These are phyloP conservation scores for Cryptococcus deneoformans DNA, from an alignment of 1,284 basidiomycete genomes.

Conservation along the genomic window DNA sequence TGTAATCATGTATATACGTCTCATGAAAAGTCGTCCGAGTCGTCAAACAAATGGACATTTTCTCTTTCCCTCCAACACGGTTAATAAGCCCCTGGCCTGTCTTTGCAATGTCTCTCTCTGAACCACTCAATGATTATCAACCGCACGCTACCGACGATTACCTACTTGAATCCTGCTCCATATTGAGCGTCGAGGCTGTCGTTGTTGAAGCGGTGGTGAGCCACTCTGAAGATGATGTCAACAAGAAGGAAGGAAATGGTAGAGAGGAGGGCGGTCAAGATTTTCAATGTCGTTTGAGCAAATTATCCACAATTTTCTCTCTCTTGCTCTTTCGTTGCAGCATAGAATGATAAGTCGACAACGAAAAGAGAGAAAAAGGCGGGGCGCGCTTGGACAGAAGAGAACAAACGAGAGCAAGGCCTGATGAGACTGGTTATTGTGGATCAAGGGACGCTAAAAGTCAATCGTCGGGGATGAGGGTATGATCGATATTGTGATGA, in stretches of 20 bases:
- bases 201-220: constrained; percentile 28
- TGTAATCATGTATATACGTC: not conserved
- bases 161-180: constrained; percentile 28
- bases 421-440: too few species aligned
- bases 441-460: too few species aligned
- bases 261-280: constrained; percentile 28
- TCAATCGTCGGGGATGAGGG: too few species aligned
- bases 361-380: too few species aligned
- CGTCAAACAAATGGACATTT: not conserved
- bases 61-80: not conserved
- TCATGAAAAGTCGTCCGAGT: not conserved
- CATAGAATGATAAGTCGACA: too few species aligned
- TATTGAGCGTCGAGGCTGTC: constrained; percentile 25
- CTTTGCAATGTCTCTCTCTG: constrained; percentile 21
- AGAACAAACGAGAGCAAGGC: too few species aligned
- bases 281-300: not conserved
- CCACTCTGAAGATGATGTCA: constrained; percentile 29
- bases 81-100: not conserved
- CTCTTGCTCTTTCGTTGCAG: too few species aligned
- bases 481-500: too few species aligned
- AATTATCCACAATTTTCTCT: not conserved
- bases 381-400: too few species aligned
- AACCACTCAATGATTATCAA: constrained; percentile 25
- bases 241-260: constrained; percentile 36
- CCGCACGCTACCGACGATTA: constrained; percentile 28